Conservation (phyloP, 805 yeast species). For the Ogataea nonfermentans region DNA sequence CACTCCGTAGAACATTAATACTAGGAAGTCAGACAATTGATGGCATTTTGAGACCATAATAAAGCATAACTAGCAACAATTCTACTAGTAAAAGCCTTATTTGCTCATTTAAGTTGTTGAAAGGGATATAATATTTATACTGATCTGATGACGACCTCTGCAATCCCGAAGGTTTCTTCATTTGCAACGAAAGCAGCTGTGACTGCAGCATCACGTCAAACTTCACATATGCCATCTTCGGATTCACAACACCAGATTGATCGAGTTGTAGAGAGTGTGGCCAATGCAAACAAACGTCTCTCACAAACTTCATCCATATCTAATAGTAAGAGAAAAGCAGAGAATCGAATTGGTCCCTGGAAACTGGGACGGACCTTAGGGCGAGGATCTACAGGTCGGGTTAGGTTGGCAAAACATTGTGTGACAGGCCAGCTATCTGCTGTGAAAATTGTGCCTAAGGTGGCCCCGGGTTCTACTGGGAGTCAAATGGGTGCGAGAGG, state of each 20-base stretch:
- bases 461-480: slow-evolving; percentile 27
- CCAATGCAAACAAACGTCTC: slow-evolving; percentile 37
- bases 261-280: slow-evolving; percentile 41
- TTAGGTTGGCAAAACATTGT: slow-evolving; percentile 67
- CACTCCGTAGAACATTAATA: no score
- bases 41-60: no score
- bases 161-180: slow-evolving; percentile 17
- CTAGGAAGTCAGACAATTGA: no score
- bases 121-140: background rate
- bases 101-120: no score
- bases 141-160: slow-evolving; percentile 13
- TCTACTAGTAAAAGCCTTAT: no score
- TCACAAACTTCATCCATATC: slow-evolving; percentile 42
- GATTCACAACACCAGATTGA: slow-evolving; percentile 24
- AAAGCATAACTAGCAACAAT: no score
- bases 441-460: slow-evolving; percentile 76
- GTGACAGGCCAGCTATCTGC: slow-evolving; percentile 76
- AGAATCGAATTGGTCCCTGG: slow-evolving; percentile 73
- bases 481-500: slow-evolving; percentile 26
- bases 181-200: slow-evolving; percentile 31
- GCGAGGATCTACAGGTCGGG: slow-evolving; percentile 81
- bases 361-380: slow-evolving; percentile 75
- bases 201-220: slow-evolving; percentile 14
- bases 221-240: background rate
- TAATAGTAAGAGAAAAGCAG: slow-evolving; percentile 35